A percentile compares a stretch with the other conserved stretches of the same genome.
Evolutionary conservation across 1,284 basidiomycete species (phyloP).

Genomic region (Trichosporon sp.): DNA sequence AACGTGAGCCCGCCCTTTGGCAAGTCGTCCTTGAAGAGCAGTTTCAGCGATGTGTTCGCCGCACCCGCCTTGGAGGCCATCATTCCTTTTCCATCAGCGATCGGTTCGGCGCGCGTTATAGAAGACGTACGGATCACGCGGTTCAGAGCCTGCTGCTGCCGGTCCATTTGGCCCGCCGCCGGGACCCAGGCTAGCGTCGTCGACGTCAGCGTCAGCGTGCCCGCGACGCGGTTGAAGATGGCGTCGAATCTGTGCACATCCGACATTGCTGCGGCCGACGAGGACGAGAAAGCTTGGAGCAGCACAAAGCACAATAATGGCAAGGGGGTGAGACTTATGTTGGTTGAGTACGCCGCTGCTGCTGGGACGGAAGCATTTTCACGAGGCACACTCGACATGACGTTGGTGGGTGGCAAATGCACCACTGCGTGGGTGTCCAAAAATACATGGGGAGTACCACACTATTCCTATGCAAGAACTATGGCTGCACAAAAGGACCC

Average conservation of each 20-base stretch:
- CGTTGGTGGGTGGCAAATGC: constrained; percentile 6
- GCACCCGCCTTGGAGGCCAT: constrained; percentile 51
- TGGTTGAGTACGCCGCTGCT: neutral
- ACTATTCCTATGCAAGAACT: constrained; percentile 8
- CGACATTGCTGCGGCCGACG: constrained; percentile 22
- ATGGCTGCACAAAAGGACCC: neutral
- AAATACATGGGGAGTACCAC: constrained; percentile 1
- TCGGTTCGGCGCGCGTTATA: neutral
- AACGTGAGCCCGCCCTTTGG: constrained; percentile 53
- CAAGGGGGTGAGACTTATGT: neutral
- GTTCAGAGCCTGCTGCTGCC: constrained; percentile 52
- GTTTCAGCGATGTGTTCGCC: constrained; percentile 47
- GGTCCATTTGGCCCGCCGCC: constrained; percentile 45
- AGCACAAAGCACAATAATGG: neutral
- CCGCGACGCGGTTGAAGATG: constrained; percentile 53
- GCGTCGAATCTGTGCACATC: constrained; percentile 40
- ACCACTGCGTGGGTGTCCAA: no score
- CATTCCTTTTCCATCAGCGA: constrained; percentile 44
- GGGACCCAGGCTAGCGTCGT: constrained; percentile 53
- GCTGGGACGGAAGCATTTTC: constrained; percentile 7
- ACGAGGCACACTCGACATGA: neutral
- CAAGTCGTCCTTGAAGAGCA: constrained; percentile 53
- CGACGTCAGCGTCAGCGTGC: constrained; percentile 49
- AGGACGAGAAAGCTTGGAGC: neutral
- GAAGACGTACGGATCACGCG: constrained; percentile 48